Evolutionary conservation across 2,329 filamentous ascomycete genomes (phyloP).

Genomic region (Diplodia scrobiculata): DNA sequence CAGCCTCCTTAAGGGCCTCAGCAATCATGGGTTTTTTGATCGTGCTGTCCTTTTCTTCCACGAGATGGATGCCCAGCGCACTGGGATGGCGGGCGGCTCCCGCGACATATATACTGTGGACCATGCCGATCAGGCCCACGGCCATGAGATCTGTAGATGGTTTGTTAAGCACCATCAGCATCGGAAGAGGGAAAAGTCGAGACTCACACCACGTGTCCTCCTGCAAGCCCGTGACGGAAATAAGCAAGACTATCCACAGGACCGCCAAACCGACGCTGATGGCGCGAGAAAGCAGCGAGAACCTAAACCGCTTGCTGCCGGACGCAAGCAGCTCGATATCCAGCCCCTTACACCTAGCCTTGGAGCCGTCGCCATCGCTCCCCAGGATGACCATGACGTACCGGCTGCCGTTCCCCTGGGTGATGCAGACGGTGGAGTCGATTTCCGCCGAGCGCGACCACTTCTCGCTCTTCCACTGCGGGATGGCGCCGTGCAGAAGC

Average conservation of each 20-base stretch:
- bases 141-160: not conserved
- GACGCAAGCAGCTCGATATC: not conserved
- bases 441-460: not conserved
- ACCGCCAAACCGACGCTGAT: not conserved
- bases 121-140: not conserved
- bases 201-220: not conserved
- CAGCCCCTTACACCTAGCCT: not conserved
- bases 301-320: not conserved
- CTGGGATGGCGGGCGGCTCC: not conserved
- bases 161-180: not conserved
- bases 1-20: not conserved
- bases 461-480: conserved; percentile 24
- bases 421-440: not conserved
- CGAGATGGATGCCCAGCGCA: not conserved
- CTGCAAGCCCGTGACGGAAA: not conserved
- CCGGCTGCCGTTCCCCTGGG: not conserved
- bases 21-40: not conserved
- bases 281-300: not conserved
- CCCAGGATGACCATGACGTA: not conserved
- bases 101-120: not conserved
- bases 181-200: no score
- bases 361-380: no score
- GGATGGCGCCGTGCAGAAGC: not conserved
- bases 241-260: not conserved
- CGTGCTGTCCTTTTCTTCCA: not conserved